Conservation (phyloP, 306 rosid species). For the Castanopsis chinensis region DNA sequence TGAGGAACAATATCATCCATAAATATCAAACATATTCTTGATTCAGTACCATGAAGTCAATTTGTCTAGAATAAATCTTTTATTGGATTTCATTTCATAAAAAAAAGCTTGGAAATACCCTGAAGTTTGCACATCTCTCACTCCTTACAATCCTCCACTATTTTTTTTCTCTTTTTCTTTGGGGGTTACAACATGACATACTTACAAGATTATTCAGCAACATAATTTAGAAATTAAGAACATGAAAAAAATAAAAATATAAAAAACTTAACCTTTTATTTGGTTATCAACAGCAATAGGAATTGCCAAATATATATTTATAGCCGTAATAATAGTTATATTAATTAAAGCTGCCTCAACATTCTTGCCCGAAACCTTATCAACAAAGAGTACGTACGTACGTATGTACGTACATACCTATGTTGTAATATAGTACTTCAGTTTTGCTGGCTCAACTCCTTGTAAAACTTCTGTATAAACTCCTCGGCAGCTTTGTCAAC, state of each 20-base stretch:
- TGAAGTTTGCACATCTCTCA: not conserved
- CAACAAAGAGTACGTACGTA: not conserved
- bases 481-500: slow-evolving; percentile 85
- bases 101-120: not conserved
- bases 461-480: slow-evolving; percentile 76
- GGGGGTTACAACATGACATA: not conserved
- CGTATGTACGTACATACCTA: no score
- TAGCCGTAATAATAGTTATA: not conserved
- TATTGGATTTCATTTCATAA: not conserved
- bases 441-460: slow-evolving; percentile 48
- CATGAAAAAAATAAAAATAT: not conserved
- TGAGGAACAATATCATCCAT: not conserved
- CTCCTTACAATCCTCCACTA: not conserved
- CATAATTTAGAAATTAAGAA: not conserved
- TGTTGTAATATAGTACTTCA: not conserved
- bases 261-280: not conserved
- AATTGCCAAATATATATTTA: not conserved
- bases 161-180: not conserved
- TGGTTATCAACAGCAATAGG: not conserved
- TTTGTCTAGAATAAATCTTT: not conserved
- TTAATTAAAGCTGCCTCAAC: not conserved
- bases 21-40: not conserved
- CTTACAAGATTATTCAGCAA: not conserved
- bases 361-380: not conserved
- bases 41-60: not conserved